A percentile compares a stretch with the other conserved stretches of the same genome.
Evolutionary conservation across 805 yeast species (phyloP).

Genomic region (Metschnikowia vanudenii): DNA sequence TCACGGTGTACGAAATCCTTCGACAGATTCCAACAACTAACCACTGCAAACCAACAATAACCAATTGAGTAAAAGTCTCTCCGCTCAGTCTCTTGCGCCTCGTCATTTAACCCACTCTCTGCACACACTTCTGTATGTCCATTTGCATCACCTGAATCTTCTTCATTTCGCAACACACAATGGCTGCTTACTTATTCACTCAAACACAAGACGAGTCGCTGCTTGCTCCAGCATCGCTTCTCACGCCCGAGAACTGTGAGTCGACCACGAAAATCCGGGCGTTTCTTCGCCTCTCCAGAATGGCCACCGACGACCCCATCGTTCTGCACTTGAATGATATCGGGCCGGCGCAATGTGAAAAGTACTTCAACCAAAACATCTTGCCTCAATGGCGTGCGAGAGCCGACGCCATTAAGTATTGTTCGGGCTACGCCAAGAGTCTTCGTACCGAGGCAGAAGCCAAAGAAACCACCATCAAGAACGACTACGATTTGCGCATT

Average conservation of each 20-base stretch:
- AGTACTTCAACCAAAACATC: conserved; percentile 27
- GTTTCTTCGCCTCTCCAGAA: conserved; percentile 38
- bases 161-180: too few relatives aligned
- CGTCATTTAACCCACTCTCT: too few relatives aligned
- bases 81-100: too few relatives aligned
- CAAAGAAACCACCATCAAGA: conserved; percentile 2
- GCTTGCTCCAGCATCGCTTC: conserved; percentile 13
- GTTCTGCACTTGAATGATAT: conserved; percentile 38
- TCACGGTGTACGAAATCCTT: too few relatives aligned
- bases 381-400: conserved; percentile 40
- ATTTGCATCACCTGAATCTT: too few relatives aligned
- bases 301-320: conserved; percentile 41
- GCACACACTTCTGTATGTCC: too few relatives aligned
- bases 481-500: conserved; percentile 29
- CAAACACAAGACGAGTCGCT: not conserved
- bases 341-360: conserved; percentile 23
- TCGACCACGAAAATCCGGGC: conserved; percentile 35
- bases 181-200: not conserved
- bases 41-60: too few relatives aligned
- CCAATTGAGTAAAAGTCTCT: too few relatives aligned
- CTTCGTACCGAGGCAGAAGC: conserved; percentile 21
- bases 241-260: conserved; percentile 34
- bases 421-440: conserved; percentile 27
- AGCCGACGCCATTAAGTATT: conserved; percentile 29
- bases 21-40: too few relatives aligned